Evolutionary conservation across 139 green algal species (phyloP).

Genomic region (Chlorella vulgaris): DNA sequence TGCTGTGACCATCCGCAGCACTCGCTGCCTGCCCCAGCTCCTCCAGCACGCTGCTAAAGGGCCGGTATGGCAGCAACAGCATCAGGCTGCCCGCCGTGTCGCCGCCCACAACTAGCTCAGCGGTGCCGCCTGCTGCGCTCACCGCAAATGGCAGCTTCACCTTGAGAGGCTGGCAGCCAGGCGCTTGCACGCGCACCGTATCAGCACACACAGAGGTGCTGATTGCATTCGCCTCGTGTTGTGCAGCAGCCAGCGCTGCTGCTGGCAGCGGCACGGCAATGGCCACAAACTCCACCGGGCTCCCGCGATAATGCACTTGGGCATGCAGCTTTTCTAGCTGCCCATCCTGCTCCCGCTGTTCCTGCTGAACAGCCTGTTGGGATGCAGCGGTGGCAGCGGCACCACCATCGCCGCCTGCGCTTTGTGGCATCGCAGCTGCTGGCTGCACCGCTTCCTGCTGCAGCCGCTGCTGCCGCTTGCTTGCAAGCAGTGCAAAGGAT

Average conservation of each 20-base stretch:
- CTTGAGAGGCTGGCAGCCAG: conserved; percentile 8
- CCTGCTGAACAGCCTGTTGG: background rate
- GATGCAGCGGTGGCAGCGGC: background rate
- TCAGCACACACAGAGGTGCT: conserved; percentile 1
- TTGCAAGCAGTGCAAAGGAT: conserved; percentile 11
- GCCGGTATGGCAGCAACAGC: conserved; percentile 28
- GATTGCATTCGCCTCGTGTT: background rate
- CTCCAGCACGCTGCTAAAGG: conserved; percentile 6
- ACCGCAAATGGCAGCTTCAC: conserved; percentile 16
- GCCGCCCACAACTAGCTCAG: background rate
- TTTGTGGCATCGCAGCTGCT: background rate
- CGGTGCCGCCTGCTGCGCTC: background rate
- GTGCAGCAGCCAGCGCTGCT: background rate
- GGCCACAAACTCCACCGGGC: background rate
- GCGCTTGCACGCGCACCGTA: background rate
- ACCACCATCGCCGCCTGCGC: too few relatives aligned
- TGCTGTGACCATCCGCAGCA: background rate
- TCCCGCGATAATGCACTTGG: background rate
- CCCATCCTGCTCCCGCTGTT: background rate
- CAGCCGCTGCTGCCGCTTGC: conserved; percentile 11
- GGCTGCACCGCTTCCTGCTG: background rate
- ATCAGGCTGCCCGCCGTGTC: background rate
- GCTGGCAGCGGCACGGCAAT: conserved; percentile 17
- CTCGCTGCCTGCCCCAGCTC: conserved; percentile 4
- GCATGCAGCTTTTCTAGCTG: background rate